Evolutionary conservation across 768 basidiomycete genomes (phyloP), one percentile per base, ranked within the genome.

Genomic region (Tricholoma bakamatsutake): DNA sequence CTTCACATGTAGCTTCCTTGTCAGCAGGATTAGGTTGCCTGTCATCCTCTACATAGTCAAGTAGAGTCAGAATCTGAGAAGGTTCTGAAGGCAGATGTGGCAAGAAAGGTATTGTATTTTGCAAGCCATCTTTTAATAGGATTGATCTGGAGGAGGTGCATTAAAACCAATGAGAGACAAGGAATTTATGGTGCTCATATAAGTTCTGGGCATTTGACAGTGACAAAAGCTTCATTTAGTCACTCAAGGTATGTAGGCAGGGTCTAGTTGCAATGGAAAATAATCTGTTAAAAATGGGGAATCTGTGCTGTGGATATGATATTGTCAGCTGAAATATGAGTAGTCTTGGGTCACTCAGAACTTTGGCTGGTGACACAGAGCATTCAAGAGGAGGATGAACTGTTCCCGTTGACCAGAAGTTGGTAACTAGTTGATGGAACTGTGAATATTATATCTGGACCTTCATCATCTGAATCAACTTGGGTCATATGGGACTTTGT

Each of bases 111-210:
- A 33, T 56, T 50, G 12, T 30, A 37, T 12, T 37, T 24, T 15
- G 54, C 18, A n/a, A 55, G 45, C 54, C 54, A 55, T 47, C 34
- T n/a, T 37, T 49, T 34, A 24, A 50, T 33, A 1, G 42, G 42
- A 21, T 43, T 43, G 42, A 43, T 24, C 42, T 43, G 15, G 18
- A 43, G 11, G 21, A 45, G 8, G 43, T 13, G 24, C 12, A 24
- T 45, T 45, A 27, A 45, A 45, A 45, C 43, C 43, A 45, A 45
- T 45, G 43, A 45, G 21, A 45, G 21, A 45, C 21, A 24, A 45
- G 43, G 43, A 45, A 24, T 45, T 45, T 24, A 45, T 45, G 43
- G 43, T 10, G 27, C 43, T 24, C 43, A 45, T 10, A 24, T 45
- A 45, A 45, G 9, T 45, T 45, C 12, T 45, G 24, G 43, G 21